These are phyloP conservation scores for Trametes sanguinea DNA, from an alignment of 768 basidiomycete genomes.

Conservation along the genomic window DNA sequence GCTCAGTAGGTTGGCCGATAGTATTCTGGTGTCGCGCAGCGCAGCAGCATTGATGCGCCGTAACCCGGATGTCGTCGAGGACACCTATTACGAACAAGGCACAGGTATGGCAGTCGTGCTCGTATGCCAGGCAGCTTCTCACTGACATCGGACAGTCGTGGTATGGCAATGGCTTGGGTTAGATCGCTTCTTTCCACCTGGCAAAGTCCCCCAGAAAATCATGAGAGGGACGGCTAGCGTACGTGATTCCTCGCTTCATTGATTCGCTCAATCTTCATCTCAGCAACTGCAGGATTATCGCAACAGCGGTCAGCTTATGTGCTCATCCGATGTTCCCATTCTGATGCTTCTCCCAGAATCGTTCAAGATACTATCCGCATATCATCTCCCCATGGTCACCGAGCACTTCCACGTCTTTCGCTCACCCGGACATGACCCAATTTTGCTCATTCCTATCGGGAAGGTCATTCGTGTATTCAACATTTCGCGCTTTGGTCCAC, in stretches of 20 bases:
- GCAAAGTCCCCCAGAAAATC: constrained; percentile 36
- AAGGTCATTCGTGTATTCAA: constrained; percentile 48
- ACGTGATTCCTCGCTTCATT: constrained; percentile 27
- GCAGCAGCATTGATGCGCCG: constrained; percentile 30
- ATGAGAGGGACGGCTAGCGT: constrained; percentile 66
- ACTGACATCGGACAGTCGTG: constrained; percentile 42
- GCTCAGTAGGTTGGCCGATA: constrained; percentile 52
- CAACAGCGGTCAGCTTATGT: constrained; percentile 59
- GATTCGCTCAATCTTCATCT: not conserved
- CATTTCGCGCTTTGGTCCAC: constrained; percentile 46
- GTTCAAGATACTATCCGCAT: constrained; percentile 60
- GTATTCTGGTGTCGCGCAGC: constrained; percentile 40
- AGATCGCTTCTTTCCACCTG: constrained; percentile 62
- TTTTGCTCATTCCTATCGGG: constrained; percentile 49
- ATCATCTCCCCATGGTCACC: constrained; percentile 43
- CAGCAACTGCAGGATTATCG: constrained; percentile 60
- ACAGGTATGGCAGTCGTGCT: constrained; percentile 17
- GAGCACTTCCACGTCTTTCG: constrained; percentile 45
- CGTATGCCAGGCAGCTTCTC: not conserved
- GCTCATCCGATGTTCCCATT: too few species aligned
- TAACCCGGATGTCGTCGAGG: constrained; percentile 7
- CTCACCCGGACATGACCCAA: constrained; percentile 51
- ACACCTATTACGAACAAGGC: constrained; percentile 29
- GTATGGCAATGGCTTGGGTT: constrained; percentile 73
- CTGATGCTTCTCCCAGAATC: constrained; percentile 49